Evolutionary conservation across 441 rosid genomes (phyloP).

Genomic region (Erysimum cheiri): DNA sequence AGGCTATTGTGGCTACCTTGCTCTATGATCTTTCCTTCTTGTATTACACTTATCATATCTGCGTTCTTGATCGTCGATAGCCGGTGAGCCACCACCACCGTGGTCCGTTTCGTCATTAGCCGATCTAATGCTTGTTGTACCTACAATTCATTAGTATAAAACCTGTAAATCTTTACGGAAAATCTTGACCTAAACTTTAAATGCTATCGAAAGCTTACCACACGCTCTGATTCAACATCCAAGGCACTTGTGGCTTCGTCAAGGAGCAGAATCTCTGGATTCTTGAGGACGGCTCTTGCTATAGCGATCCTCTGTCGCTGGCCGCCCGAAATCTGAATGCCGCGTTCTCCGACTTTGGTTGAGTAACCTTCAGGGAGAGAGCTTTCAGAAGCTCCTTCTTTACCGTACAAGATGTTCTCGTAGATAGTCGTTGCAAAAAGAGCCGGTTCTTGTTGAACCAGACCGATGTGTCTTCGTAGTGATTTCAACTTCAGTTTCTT

Average conservation of each 20-base stretch:
- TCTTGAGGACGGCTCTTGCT: constrained; percentile 86
- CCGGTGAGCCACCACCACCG: constrained; percentile 86
- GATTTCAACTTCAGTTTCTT: constrained; percentile 67
- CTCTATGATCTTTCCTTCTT: constrained; percentile 76
- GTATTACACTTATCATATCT: constrained; percentile 77
- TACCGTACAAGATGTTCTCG: constrained; percentile 85
- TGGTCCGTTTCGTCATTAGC: constrained; percentile 75
- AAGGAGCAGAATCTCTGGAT: constrained; percentile 77
- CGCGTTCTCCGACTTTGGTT: constrained; percentile 85
- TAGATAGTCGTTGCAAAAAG: constrained; percentile 83
- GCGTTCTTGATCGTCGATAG: constrained; percentile 83
- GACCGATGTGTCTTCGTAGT: constrained; percentile 75
- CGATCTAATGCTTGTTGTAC: constrained; percentile 84
- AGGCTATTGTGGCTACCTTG: constrained; percentile 82
- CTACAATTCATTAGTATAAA: constrained; percentile 25
- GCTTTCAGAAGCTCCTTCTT: constrained; percentile 80
- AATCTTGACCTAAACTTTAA: neutral
- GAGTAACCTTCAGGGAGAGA: constrained; percentile 84
- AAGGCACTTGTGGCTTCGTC: constrained; percentile 96
- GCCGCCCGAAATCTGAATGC: constrained; percentile 86
- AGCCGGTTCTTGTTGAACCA: constrained; percentile 97
- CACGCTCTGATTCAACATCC: constrained; percentile 78
- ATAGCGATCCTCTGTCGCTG: constrained; percentile 92
- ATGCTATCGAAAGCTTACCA: constrained; percentile 40
- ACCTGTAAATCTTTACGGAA: neutral